Base-by-base conservation (phyloP, 169 alveolate species). In the Eimeria maxima region DNA sequence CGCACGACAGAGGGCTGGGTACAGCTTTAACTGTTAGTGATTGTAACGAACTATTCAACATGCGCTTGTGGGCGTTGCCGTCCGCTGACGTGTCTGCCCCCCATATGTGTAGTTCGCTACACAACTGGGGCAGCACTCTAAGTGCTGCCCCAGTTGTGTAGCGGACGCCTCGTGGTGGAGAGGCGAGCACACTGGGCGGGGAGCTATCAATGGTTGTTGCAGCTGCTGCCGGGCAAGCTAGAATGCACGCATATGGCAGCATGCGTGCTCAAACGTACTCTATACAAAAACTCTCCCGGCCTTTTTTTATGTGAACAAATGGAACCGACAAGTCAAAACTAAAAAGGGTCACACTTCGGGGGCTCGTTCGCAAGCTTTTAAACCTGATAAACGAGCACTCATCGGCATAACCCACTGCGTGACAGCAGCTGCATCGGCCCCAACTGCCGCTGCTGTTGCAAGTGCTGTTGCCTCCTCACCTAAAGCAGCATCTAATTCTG, bases 211-310 rank as follows among this genome's bases (percentile, higher is more conserved):
- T 60, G 74, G 42, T 44, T 20, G 33, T 65, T 5, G 74, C 42
- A 7, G 42, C 74, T 65, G 6, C 42, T 16, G 74, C 74, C 74
- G 74, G 42, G 74, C 33, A 65, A 65, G 74, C 74, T 3, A 65
- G 42, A 33, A 65, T n/a, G 74, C 74, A 65, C n/a, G 42, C 74
- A 65, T n/a, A 38, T 65, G 74, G 74, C 74, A 65, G n/a, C 33
- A 65, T n/a, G 42, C 74, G n/a, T 65, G 74, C 24, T 3, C 74
- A 5, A 65, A n/a, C 42, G 74, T 65, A 44, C 22, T 3, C 74
- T 20, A 0, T 20, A 65, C 74, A n/a, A 60, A 8, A 53, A 60
- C 74, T 38, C 74, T 13, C n/a, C 74, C 42, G 42, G 74, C 42
- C 74, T 38, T 65, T 65, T 60, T 65, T 65, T 65, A n/a, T 22